Percentiles rank a stretch among this genome's conserved stretches.
Evolutionary conservation across 257 asterid genomes (phyloP).

Genomic region (Craterostigma plantagineum): DNA sequence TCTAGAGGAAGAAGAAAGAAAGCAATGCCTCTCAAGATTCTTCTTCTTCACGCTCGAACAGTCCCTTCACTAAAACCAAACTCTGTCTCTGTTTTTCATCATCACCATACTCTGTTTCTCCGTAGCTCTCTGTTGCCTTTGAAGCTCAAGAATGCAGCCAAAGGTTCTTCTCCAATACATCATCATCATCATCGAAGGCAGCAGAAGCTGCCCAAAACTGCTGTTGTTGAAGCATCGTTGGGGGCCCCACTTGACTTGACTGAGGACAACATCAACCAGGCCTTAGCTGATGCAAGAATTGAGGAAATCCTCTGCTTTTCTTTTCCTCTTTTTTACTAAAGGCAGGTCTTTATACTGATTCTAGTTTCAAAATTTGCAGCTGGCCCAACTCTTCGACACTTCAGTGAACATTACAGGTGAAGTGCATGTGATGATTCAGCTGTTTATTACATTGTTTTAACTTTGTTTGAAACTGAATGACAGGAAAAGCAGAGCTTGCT

Average conservation of each 20-base stretch:
- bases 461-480: not conserved
- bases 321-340: not conserved
- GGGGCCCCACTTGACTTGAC: conserved; percentile 48
- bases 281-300: conserved; percentile 37
- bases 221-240: conserved; percentile 27
- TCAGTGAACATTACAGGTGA: conserved; percentile 83
- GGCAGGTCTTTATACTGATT: not conserved
- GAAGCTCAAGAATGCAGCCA: no score
- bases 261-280: conserved; percentile 58
- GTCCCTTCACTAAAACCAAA: no score
- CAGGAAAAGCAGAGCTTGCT: conserved; percentile 80
- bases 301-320: conserved; percentile 29
- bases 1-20: no score
- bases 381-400: conserved; percentile 69
- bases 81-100: no score
- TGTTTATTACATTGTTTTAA: not conserved
- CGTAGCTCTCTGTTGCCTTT: no score
- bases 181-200: no score
- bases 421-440: not conserved
- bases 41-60: no score
- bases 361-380: conserved; percentile 24
- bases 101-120: no score
- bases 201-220: conserved; percentile 7
- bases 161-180: no score
- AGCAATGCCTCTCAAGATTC: no score